These are phyloP conservation scores for Neopestalotiopsis rosae DNA, from an alignment of 2,329 filamentous ascomycete genomes.

Conservation along the genomic window DNA sequence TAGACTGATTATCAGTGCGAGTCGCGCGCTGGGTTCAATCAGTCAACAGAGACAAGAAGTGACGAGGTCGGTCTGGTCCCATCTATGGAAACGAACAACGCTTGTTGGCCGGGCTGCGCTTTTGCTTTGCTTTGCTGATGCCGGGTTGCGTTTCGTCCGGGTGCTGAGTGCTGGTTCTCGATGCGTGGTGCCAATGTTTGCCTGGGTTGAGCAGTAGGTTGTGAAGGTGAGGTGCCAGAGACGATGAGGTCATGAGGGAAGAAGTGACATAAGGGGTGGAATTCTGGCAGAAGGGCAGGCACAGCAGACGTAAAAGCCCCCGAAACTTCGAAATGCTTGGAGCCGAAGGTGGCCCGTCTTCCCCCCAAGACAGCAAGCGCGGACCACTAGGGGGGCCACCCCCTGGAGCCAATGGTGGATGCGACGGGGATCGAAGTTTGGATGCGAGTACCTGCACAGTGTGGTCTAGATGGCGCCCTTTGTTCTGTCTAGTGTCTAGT, in stretches of 20 bases:
- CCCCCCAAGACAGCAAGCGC: constrained; percentile 16
- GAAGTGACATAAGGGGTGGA: constrained; percentile 45
- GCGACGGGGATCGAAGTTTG: constrained; percentile 15
- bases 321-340: constrained; percentile 32
- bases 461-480: constrained; percentile 7
- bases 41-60: not conserved
- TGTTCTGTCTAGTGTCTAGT: not conserved
- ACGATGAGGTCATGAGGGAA: constrained; percentile 45
- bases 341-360: constrained; percentile 29
- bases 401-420: constrained; percentile 16
- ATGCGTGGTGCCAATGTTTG: constrained; percentile 22
- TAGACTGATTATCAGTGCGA: not conserved
- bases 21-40: not conserved
- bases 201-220: constrained; percentile 22
- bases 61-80: constrained; percentile 1
- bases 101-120: not conserved
- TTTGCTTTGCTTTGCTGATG: too few relatives aligned
- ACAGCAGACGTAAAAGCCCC: constrained; percentile 42
- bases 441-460: constrained; percentile 21
- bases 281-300: constrained; percentile 40
- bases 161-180: not conserved
- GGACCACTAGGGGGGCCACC: not conserved
- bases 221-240: constrained; percentile 33
- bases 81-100: not conserved
- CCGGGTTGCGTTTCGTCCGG: not conserved